Conservation (phyloP, 768 basidiomycete genomes). For the Suillus hirtellus region DNA sequence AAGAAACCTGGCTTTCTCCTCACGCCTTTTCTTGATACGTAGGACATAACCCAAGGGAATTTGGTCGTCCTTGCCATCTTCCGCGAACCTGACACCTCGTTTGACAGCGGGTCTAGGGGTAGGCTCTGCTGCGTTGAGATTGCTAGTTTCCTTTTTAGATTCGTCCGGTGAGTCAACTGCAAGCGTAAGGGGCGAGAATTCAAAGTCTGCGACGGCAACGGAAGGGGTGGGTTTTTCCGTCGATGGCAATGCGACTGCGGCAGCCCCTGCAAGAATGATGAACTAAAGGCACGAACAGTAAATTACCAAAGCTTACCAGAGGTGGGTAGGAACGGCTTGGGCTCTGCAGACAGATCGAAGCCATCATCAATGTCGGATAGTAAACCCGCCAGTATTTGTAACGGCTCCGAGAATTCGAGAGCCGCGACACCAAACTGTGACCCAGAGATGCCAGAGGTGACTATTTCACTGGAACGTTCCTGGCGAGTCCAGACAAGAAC, state of each 20-base stretch:
- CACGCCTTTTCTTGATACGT: slow-evolving; percentile 69
- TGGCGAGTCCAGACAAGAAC: slow-evolving; percentile 52
- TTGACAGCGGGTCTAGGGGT: slow-evolving; percentile 24
- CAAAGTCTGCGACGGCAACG: not conserved
- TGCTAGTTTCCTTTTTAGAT: slow-evolving; percentile 8
- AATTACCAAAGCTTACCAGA: slow-evolving; percentile 20
- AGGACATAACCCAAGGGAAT: slow-evolving; percentile 71
- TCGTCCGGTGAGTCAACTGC: slow-evolving; percentile 5
- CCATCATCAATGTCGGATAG: slow-evolving; percentile 24
- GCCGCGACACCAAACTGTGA: slow-evolving; percentile 62
- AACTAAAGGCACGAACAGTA: slow-evolving; percentile 9
- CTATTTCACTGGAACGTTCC: slow-evolving; percentile 37
- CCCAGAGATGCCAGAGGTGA: slow-evolving; percentile 43
- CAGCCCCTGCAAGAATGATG: slow-evolving; percentile 8
- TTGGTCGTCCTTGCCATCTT: slow-evolving; percentile 62
- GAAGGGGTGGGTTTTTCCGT: not conserved
- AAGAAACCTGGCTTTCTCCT: slow-evolving; percentile 70
- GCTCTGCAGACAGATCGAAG: slow-evolving; percentile 21
- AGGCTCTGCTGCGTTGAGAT: slow-evolving; percentile 7
- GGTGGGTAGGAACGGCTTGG: slow-evolving; percentile 18
- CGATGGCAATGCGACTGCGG: slow-evolving; percentile 10
- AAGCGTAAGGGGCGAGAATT: slow-evolving; percentile 1
- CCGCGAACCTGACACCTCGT: slow-evolving; percentile 66
- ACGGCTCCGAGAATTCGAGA: slow-evolving; percentile 67
- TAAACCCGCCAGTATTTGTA: slow-evolving; percentile 64